These are phyloP conservation scores for Apiotrichum sp. DNA, from an alignment of 1,284 basidiomycete species.

Conservation along the genomic window DNA sequence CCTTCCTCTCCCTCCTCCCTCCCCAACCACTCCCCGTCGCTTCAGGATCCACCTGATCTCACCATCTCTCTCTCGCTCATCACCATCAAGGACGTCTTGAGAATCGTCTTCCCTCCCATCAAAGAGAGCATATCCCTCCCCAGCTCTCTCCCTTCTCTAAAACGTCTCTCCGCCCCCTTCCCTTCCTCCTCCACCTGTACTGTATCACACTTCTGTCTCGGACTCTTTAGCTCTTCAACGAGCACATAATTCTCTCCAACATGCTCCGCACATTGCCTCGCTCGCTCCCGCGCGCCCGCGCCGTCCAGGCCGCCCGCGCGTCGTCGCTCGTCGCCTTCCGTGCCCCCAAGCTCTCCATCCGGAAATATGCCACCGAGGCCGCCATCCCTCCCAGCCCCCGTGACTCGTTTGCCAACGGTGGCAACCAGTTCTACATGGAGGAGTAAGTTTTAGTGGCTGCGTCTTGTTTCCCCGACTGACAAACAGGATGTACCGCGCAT, in stretches of 20 bases:
- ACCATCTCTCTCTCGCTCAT: neutral
- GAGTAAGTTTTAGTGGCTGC: conserved; percentile 50
- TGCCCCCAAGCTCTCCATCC: conserved; percentile 9
- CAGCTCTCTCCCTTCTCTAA: neutral
- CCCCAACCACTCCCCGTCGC: neutral
- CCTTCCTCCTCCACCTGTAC: neutral
- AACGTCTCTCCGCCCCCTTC: neutral
- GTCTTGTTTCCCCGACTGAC: conserved; percentile 8
- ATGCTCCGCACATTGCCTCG: conserved; percentile 32
- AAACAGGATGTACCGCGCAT: conserved; percentile 74
- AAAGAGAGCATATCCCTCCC: neutral
- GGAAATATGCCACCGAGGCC: conserved; percentile 31
- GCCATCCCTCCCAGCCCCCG: conserved; percentile 43
- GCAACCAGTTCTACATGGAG: conserved; percentile 90
- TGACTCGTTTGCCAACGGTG: conserved; percentile 74
- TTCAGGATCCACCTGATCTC: neutral
- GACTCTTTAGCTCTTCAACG: conserved; percentile 1
- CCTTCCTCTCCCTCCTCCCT: too few species aligned
- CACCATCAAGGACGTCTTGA: conserved; percentile 3
- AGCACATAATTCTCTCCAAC: conserved; percentile 3
- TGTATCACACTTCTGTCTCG: neutral
- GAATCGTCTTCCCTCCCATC: neutral
- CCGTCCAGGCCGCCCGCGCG: conserved; percentile 1
- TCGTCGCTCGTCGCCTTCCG: conserved; percentile 5
- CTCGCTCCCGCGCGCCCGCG: conserved; percentile 18